phyloP scores from a whole-genome alignment of 345 rosid species.

The Linum tenue region DNA sequence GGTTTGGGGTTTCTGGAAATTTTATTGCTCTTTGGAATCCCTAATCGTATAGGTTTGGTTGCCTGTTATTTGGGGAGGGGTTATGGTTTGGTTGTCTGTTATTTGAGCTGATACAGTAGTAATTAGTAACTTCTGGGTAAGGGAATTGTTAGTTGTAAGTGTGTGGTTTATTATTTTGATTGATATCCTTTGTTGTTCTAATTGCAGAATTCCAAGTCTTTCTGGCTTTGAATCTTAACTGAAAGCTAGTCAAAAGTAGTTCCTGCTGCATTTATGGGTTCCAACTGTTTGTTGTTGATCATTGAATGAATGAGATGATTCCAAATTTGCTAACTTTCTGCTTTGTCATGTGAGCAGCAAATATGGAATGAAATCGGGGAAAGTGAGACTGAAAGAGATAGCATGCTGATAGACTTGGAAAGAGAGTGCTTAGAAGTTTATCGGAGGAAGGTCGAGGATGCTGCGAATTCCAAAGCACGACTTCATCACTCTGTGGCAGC shows the following conservation, averaged over 20 bases:
- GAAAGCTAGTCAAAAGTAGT: conserved; percentile 2
- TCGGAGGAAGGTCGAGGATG: conserved; percentile 83
- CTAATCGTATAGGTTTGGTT: not conserved
- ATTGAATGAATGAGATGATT: not conserved
- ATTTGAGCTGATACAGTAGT: too few relatives aligned
- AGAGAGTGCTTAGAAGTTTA: conserved; percentile 87
- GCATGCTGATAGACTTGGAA: conserved; percentile 79
- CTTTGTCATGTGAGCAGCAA: conserved; percentile 51
- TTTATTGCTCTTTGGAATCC: not conserved
- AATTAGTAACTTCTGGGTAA: too few relatives aligned
- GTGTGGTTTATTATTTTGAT: not conserved
- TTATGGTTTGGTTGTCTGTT: too few relatives aligned
- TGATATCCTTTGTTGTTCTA: not conserved
- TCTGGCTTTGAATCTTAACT: not conserved
- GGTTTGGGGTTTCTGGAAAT: not conserved
- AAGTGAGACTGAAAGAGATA: conserved; percentile 72
- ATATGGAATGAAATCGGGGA: conserved; percentile 96
- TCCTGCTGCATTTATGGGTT: not conserved
- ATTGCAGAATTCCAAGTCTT: not conserved
- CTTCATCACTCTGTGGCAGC: conserved; percentile 91
- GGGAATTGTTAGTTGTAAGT: too few relatives aligned
- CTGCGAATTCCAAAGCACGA: conserved; percentile 77
- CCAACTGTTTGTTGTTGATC: not conserved
- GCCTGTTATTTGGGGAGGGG: not conserved
- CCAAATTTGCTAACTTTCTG: conserved; percentile 1